A percentile compares a stretch with the other conserved stretches of the same genome.
Conservation (phyloP, 2,329 filamentous ascomycete genomes). For the Ascochyta clinopodiicola region DNA sequence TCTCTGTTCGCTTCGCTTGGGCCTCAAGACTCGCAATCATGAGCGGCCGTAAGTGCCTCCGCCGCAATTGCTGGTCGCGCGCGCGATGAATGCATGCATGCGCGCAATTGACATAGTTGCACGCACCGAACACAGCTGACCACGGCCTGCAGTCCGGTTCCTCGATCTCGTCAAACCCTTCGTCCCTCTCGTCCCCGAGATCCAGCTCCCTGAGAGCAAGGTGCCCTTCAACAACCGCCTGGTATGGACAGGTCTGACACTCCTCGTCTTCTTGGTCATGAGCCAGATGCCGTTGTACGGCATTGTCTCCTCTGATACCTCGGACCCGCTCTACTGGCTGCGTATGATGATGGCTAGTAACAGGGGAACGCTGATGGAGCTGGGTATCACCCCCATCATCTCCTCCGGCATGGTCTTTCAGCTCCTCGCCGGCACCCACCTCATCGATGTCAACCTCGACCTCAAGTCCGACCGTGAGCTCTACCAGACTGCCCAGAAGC, state of each 20-base stretch:
- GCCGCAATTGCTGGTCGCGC: constrained; percentile 20
- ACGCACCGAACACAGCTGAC: constrained; percentile 27
- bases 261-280: constrained; percentile 99
- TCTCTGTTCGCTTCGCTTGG: constrained; percentile 44
- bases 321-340: constrained; percentile 98
- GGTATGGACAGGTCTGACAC: constrained; percentile 68
- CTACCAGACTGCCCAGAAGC: constrained; percentile 99
- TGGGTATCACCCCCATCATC: constrained; percentile 97
- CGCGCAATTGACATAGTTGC: constrained; percentile 14
- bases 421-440: constrained; percentile 97
- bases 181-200: constrained; percentile 98
- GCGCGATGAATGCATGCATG: constrained; percentile 1
- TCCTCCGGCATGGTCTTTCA: constrained; percentile 99
- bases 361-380: constrained; percentile 91
- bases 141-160: constrained; percentile 77
- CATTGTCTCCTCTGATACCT: constrained; percentile 95
- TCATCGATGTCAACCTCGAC: constrained; percentile 99
- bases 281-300: constrained; percentile 97
- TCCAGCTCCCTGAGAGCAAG: constrained; percentile 86
- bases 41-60: constrained; percentile 63
- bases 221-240: constrained; percentile 90
- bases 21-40: constrained; percentile 56
- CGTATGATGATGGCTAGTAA: constrained; percentile 99
- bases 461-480: constrained; percentile 99
- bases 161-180: constrained; percentile 99